Base-by-base conservation (phyloP, 768 basidiomycete species). In the Lactarius psammicola region DNA sequence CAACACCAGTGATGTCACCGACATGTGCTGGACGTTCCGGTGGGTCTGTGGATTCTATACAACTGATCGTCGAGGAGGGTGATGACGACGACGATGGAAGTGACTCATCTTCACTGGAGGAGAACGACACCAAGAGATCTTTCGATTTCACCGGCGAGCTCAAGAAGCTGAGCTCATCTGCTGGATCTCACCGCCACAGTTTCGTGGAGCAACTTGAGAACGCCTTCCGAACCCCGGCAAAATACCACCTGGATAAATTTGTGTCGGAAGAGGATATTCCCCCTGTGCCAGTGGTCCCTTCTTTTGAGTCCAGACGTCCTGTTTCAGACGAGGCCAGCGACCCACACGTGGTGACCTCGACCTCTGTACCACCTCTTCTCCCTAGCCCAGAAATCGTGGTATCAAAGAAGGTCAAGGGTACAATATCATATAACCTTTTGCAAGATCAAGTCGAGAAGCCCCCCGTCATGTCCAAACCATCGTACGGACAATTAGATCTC, bases 61-160 rank as follows among this genome's bases (percentile, higher is more conserved):
- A 78, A 18, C 71, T 85, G 40, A 73, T 82, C 54, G 81, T 84
- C 30, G 82, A 82, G 9, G 78, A 74, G 0, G 74, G 80, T 42
- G 77, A 76, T 26, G 77, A 71, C 1, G 78, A 82, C 46, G 65
- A 78, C 3, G 81, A 82, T 31, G 81, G 79, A 23, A 75, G 75
- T 26, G 79, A 67, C 42, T 77, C 78, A 15, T 80, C 80, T 0
- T 63, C 61, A 40, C 33, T 63, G 20, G 86, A 84, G 17, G 86
- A 87, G 61, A 84, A 84, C 60, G 84, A 88, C 68, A 92, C 90
- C 0, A 90, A 87, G 77, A 88, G 83, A 70, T 89, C 87, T 1
- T 94, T 93, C 66, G 91, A 94, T 71, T 94, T 93, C 72, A 94
- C 92, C 0, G 89, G 87, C 44, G 92, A 92, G 74, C 75, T 93